Conservation (phyloP, 2,329 filamentous ascomycete genomes). For the Sporothrix pseudoabietina region DNA sequence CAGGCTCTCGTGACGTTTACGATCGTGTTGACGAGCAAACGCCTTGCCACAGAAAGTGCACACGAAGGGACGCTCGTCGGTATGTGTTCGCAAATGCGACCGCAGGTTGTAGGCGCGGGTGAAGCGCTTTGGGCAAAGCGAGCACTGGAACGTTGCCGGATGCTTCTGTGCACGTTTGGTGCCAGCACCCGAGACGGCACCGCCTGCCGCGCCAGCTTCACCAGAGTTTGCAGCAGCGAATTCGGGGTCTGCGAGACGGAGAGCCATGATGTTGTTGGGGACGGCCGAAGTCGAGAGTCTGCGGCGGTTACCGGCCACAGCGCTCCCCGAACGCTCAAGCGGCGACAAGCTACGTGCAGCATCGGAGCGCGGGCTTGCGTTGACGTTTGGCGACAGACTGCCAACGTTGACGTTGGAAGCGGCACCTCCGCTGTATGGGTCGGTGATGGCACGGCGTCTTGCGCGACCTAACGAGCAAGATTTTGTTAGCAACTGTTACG, state of each 20-base stretch:
- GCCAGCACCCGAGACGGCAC: slow-evolving; percentile 55
- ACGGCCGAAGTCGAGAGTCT: slow-evolving; percentile 67
- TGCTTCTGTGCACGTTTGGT: slow-evolving; percentile 93
- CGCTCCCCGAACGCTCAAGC: slow-evolving; percentile 55
- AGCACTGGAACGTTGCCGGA: slow-evolving; percentile 95
- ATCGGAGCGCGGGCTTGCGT: slow-evolving; percentile 51
- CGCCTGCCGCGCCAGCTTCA: slow-evolving; percentile 56
- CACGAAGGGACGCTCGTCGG: slow-evolving; percentile 94
- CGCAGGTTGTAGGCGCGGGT: slow-evolving; percentile 95
- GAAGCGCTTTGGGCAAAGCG: slow-evolving; percentile 89
- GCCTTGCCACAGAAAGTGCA: slow-evolving; percentile 97
- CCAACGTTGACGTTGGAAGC: slow-evolving; percentile 44
- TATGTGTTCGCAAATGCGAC: slow-evolving; percentile 93
- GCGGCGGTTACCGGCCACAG: slow-evolving; percentile 51
- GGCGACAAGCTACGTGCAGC: slow-evolving; percentile 62
- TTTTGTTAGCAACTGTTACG: slow-evolving; percentile 19
- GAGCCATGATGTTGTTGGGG: slow-evolving; percentile 70
- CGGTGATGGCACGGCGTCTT: slow-evolving; percentile 60
- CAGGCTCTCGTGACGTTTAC: slow-evolving; percentile 93
- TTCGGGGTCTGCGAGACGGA: slow-evolving; percentile 86
- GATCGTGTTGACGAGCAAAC: slow-evolving; percentile 94
- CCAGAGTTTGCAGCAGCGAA: slow-evolving; percentile 70
- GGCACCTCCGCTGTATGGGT: slow-evolving; percentile 58
- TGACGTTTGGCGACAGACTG: slow-evolving; percentile 54
- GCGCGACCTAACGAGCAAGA: slow-evolving; percentile 47